These are phyloP conservation scores for Spathaspora jeffriesii DNA, from an alignment of 1,139 yeast species.

Conservation along the genomic window DNA sequence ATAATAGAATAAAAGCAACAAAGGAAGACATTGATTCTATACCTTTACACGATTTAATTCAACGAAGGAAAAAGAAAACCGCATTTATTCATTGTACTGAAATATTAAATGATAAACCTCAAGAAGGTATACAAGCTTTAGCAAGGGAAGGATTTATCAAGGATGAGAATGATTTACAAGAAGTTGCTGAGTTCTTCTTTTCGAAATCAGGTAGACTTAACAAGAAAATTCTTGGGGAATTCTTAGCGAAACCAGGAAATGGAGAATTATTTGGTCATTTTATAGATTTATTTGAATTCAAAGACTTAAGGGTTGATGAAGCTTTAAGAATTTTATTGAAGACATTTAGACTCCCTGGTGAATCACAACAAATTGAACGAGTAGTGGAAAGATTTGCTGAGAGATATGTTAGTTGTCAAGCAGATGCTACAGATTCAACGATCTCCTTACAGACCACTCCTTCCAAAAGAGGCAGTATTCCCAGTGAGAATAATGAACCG, in stretches of 20 bases:
- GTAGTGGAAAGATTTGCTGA: constrained; percentile 86
- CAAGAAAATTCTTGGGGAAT: constrained; percentile 86
- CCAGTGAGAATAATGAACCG: constrained; percentile 24
- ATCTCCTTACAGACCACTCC: constrained; percentile 2
- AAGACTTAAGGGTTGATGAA: constrained; percentile 84
- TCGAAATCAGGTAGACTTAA: constrained; percentile 80
- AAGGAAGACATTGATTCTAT: constrained; percentile 7
- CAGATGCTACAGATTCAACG: constrained; percentile 5
- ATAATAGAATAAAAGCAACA: constrained; percentile 48
- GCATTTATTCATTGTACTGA: constrained; percentile 76
- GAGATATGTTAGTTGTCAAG: constrained; percentile 55
- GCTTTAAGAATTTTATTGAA: constrained; percentile 83
- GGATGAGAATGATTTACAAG: constrained; percentile 51
- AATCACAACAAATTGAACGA: constrained; percentile 93
- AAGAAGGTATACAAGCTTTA: constrained; percentile 67
- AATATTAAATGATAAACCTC: constrained; percentile 75
- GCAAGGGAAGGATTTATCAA: constrained; percentile 65
- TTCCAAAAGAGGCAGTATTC: constrained; percentile 5
- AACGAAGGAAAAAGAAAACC: constrained; percentile 61
- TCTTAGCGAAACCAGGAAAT: constrained; percentile 75
- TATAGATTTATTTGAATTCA: constrained; percentile 72
- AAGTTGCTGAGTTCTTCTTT: constrained; percentile 75
- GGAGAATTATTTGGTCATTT: constrained; percentile 61
- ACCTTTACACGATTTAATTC: constrained; percentile 29
- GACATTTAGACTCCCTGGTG: constrained; percentile 93